Evolutionary conservation across 1,139 yeast species (phyloP).

Genomic region (Zygosaccharomyces pseudobailii): DNA sequence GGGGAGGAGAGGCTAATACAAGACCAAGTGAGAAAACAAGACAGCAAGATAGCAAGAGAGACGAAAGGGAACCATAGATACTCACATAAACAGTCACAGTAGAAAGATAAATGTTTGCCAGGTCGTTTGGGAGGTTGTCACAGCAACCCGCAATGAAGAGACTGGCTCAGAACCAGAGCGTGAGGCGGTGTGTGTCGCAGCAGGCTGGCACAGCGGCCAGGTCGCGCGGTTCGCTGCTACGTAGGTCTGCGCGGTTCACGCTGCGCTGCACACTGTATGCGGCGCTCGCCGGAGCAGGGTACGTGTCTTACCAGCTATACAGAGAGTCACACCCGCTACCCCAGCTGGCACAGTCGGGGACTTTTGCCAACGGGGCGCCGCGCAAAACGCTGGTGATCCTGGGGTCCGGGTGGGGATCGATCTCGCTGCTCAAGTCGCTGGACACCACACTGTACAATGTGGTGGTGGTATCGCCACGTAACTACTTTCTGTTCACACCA

Average conservation of each 20-base stretch:
- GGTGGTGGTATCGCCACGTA: constrained; percentile 86
- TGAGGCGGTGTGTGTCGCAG: not conserved
- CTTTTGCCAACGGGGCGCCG: constrained; percentile 61
- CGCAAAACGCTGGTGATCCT: constrained; percentile 85
- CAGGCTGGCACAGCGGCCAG: not conserved
- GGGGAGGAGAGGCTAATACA: no score
- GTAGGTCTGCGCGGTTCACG: constrained; percentile 28
- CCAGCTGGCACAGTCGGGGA: constrained; percentile 56
- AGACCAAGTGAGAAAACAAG: not conserved
- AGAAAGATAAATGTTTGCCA: not conserved
- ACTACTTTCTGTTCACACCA: constrained; percentile 92
- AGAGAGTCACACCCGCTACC: constrained; percentile 56
- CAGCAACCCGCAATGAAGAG: not conserved
- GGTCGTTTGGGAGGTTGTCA: not conserved
- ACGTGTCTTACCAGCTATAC: constrained; percentile 53
- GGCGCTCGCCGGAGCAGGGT: constrained; percentile 42
- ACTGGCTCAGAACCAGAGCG: not conserved
- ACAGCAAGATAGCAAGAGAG: not conserved
- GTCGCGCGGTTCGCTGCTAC: constrained; percentile 20
- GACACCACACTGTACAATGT: constrained; percentile 87
- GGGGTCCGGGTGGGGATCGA: constrained; percentile 95
- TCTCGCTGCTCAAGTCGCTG: constrained; percentile 73
- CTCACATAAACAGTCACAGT: no score
- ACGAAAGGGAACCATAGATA: not conserved
- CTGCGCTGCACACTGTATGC: constrained; percentile 39